These are phyloP conservation scores for Ploettnerulaceae sp. DNA, from an alignment of 2,329 filamentous ascomycete genomes.

Conservation along the genomic window DNA sequence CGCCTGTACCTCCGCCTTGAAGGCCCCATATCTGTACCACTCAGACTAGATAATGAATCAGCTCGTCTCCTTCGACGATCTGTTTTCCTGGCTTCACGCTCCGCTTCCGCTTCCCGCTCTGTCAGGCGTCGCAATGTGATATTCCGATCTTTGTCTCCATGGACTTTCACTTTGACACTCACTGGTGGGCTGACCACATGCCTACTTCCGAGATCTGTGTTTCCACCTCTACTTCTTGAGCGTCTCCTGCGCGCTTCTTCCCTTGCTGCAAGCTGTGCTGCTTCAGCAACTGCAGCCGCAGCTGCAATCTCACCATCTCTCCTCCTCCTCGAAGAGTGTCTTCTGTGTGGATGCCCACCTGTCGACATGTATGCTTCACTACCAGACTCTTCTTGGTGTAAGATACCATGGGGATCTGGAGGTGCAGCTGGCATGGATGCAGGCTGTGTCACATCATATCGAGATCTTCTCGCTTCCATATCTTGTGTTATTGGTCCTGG, in stretches of 20 bases:
- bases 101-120: slow-evolving; percentile 51
- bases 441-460: slow-evolving; percentile 33
- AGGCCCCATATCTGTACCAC: slow-evolving; percentile 49
- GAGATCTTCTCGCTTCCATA: slow-evolving; percentile 36
- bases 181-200: slow-evolving; percentile 44
- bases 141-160: slow-evolving; percentile 55
- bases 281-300: slow-evolving; percentile 42
- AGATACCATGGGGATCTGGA: slow-evolving; percentile 45
- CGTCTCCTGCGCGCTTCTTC: slow-evolving; percentile 37
- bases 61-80: slow-evolving; percentile 40
- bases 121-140: slow-evolving; percentile 58
- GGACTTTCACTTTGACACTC: slow-evolving; percentile 55
- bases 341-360: slow-evolving; percentile 39
- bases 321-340: slow-evolving; percentile 44
- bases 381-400: slow-evolving; percentile 38
- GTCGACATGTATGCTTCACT: slow-evolving; percentile 42
- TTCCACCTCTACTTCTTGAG: slow-evolving; percentile 21
- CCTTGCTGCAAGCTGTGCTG: slow-evolving; percentile 44
- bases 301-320: slow-evolving; percentile 42
- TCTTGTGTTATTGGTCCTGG: slow-evolving; percentile 20
- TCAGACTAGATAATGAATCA: slow-evolving; percentile 52
- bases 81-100: slow-evolving; percentile 27
- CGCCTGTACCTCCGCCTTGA: slow-evolving; percentile 48
- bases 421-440: slow-evolving; percentile 53
- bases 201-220: slow-evolving; percentile 20